A percentile compares a stretch with the other conserved stretches of the same genome.
phyloP scores from a whole-genome alignment of 257 asterid genomes.

The Solanum microdontum region DNA sequence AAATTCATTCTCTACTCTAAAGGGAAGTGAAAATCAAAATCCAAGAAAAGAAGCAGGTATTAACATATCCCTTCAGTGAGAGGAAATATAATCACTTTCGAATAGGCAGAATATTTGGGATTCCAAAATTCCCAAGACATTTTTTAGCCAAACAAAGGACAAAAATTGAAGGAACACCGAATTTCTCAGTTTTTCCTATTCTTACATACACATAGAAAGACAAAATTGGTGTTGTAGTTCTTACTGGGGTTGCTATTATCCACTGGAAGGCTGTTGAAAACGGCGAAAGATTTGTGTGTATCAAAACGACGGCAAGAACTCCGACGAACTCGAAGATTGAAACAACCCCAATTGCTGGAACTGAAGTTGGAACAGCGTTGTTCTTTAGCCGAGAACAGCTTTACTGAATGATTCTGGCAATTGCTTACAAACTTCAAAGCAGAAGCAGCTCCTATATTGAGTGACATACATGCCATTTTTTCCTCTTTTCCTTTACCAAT shows the following conservation, averaged over 20 bases:
- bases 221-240: not conserved
- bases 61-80: not conserved
- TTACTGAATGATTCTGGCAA: constrained; percentile 8
- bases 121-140: not conserved
- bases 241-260: constrained; percentile 18
- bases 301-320: constrained; percentile 9
- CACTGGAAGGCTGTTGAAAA: constrained; percentile 19
- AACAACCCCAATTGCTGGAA: constrained; percentile 10
- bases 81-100: not conserved
- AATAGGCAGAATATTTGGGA: not conserved
- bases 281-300: constrained; percentile 2
- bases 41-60: not conserved
- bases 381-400: not conserved
- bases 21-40: not conserved
- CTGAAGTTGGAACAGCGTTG: constrained; percentile 7
- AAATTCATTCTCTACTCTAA: not conserved
- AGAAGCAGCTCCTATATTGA: constrained; percentile 1
- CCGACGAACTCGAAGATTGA: constrained; percentile 11
- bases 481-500: not conserved
- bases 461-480: constrained; percentile 24
- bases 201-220: not conserved
- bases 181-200: not conserved
- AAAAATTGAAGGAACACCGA: not conserved
- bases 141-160: not conserved
- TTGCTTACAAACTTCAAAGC: constrained; percentile 7